Percentiles rank a stretch among this genome's conserved stretches.
phyloP scores from a whole-genome alignment of 2,329 filamentous ascomycete species.

The Pseudogymnoascus destructans region DNA sequence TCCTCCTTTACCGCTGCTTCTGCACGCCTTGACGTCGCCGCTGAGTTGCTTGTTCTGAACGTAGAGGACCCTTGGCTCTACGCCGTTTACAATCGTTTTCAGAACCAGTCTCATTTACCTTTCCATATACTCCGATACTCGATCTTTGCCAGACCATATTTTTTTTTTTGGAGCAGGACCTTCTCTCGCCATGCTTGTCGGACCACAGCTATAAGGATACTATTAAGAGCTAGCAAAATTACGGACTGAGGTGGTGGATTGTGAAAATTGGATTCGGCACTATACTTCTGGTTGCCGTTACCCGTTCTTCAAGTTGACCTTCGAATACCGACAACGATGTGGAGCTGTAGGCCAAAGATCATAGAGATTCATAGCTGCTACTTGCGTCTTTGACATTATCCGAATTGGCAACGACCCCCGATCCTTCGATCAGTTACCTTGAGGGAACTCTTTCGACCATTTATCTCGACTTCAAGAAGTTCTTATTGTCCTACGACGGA shows the following conservation, averaged over 20 bases:
- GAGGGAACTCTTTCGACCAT: neutral
- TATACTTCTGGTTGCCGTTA: neutral
- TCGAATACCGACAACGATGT: neutral
- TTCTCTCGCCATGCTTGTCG: neutral
- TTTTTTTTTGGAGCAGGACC: conserved; percentile 2
- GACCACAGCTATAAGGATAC: neutral
- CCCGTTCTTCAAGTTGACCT: neutral
- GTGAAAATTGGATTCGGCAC: neutral
- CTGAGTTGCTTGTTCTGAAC: neutral
- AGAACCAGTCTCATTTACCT: neutral
- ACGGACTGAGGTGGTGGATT: neutral
- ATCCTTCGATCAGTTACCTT: neutral
- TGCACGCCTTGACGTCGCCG: conserved; percentile 1
- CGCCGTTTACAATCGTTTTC: conserved; percentile 1
- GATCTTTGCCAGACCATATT: neutral
- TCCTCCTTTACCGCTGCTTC: neutral
- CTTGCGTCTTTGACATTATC: neutral
- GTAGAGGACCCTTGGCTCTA: neutral
- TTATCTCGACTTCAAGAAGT: neutral
- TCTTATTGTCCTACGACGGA: neutral
- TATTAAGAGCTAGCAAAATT: neutral
- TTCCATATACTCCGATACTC: neutral
- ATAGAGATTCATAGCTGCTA: neutral
- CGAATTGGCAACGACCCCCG: neutral
- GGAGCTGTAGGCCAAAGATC: neutral